These are phyloP conservation scores for Aspergillus chevalieri DNA, from an alignment of 2,329 filamentous ascomycete genomes.

Conservation along the genomic window DNA sequence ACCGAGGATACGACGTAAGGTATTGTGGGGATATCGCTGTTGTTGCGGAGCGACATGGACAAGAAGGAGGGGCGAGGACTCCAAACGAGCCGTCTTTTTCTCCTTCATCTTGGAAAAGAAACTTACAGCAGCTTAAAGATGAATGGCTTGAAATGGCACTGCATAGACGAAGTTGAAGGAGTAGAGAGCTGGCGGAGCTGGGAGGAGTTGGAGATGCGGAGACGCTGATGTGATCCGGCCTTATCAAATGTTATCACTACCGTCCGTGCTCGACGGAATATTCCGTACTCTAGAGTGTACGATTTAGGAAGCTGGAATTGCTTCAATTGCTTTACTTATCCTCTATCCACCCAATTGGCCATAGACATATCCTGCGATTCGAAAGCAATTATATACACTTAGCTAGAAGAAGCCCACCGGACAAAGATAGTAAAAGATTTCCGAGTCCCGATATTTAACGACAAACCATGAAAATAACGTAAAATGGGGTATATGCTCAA, in stretches of 20 bases:
- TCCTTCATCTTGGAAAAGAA: constrained; percentile 24
- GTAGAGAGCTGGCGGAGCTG: neutral
- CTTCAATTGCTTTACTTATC: neutral
- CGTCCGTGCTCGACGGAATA: neutral
- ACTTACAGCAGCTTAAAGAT: neutral
- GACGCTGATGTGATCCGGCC: neutral
- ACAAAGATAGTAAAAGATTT: neutral
- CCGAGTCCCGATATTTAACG: neutral
- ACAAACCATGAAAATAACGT: neutral
- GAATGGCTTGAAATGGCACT: constrained; percentile 1
- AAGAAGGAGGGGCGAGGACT: constrained; percentile 39
- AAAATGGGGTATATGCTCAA: neutral
- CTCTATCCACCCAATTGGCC: no score
- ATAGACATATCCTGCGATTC: no score
- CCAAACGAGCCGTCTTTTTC: constrained; percentile 31
- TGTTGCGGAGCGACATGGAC: constrained; percentile 35
- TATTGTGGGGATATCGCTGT: constrained; percentile 38
- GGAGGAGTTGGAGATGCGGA: neutral
- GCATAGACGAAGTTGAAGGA: neutral
- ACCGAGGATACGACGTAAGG: constrained; percentile 35
- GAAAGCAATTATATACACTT: no score
- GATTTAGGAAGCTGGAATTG: neutral
- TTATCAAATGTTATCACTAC: neutral
- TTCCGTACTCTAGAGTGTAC: neutral
- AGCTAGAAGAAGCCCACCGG: neutral